Evolutionary conservation across 1,284 basidiomycete species (phyloP).

Genomic region (Gomphus sp.): DNA sequence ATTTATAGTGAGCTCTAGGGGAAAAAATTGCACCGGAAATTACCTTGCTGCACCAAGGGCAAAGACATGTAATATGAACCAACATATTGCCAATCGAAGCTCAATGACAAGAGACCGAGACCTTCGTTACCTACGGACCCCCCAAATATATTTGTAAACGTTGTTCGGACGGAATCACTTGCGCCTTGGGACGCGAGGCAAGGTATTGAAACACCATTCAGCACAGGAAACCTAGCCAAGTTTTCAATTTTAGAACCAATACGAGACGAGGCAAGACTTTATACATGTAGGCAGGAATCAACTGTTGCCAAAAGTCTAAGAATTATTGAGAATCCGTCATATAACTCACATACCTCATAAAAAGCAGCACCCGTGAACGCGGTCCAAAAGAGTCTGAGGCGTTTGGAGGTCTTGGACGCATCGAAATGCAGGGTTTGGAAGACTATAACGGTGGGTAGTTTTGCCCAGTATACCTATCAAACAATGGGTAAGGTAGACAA

Average conservation of each 20-base stretch:
- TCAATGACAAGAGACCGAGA: slow-evolving; percentile 44
- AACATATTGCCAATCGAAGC: slow-evolving; percentile 58
- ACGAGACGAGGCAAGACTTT: slow-evolving; percentile 12
- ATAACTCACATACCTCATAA: slow-evolving; percentile 28
- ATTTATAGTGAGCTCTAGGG: slow-evolving; percentile 5
- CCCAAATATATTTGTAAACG: slow-evolving; percentile 57
- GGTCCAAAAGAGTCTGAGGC: slow-evolving; percentile 53
- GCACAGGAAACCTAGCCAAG: slow-evolving; percentile 33
- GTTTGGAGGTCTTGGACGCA: slow-evolving; percentile 35
- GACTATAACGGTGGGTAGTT: slow-evolving; percentile 48
- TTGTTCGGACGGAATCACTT: slow-evolving; percentile 28
- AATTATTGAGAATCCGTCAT: background rate
- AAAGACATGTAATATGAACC: slow-evolving; percentile 38
- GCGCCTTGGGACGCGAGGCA: slow-evolving; percentile 46
- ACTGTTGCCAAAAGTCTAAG: slow-evolving; percentile 1
- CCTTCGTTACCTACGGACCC: slow-evolving; percentile 57
- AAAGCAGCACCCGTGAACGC: slow-evolving; percentile 45
- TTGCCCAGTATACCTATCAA: slow-evolving; percentile 16
- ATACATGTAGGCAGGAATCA: slow-evolving; percentile 49
- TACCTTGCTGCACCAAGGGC: slow-evolving; percentile 45
- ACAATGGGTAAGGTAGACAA: background rate
- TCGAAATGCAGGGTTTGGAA: slow-evolving; percentile 56
- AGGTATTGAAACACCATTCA: slow-evolving; percentile 49
- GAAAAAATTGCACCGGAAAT: background rate
- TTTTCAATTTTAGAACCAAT: background rate